Percentiles rank a stretch among this genome's conserved stretches.
phyloP scores from a whole-genome alignment of 2,329 filamentous ascomycete genomes.

The Epichloe brachyelytri region DNA sequence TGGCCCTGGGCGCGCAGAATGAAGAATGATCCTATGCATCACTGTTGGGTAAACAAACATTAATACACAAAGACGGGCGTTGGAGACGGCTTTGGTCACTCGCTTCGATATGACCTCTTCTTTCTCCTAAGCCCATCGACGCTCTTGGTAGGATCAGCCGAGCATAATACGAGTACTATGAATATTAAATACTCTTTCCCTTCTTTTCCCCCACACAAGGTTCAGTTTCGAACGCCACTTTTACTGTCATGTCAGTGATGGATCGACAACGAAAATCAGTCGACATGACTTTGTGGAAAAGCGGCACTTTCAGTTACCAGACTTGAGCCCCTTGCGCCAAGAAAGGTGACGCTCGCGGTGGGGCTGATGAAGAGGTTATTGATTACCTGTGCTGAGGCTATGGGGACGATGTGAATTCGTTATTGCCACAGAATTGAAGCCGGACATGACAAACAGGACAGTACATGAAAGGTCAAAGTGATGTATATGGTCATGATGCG shows the following conservation, averaged over 20 bases:
- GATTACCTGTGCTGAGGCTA: slow-evolving; percentile 2
- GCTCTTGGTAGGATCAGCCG: not conserved
- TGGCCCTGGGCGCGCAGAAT: not conserved
- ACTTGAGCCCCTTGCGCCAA: not conserved
- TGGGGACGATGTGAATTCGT: slow-evolving; percentile 3
- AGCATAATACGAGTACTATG: not conserved
- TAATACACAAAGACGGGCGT: slow-evolving; percentile 11
- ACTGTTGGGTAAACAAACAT: slow-evolving; percentile 9
- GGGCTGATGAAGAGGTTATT: slow-evolving; percentile 17
- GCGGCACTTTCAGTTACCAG: not conserved
- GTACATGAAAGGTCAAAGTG: too few relatives aligned
- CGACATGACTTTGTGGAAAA: too few relatives aligned
- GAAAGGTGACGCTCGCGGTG: slow-evolving; percentile 15
- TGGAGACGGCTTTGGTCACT: slow-evolving; percentile 14
- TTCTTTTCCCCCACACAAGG: not conserved
- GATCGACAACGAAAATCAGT: too few relatives aligned
- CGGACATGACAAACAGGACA: too few relatives aligned
- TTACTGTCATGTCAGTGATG: too few relatives aligned
- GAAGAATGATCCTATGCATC: slow-evolving; percentile 5
- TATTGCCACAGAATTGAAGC: not conserved
- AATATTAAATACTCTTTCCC: slow-evolving; percentile 1
- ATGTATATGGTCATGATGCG: too few relatives aligned
- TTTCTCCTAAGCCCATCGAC: slow-evolving; percentile 6
- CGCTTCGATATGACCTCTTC: slow-evolving; percentile 10
- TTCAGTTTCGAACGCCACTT: not conserved